These are phyloP conservation scores for Hyphopichia homilentoma DNA, from an alignment of 805 yeast genomes.

Conservation along the genomic window DNA sequence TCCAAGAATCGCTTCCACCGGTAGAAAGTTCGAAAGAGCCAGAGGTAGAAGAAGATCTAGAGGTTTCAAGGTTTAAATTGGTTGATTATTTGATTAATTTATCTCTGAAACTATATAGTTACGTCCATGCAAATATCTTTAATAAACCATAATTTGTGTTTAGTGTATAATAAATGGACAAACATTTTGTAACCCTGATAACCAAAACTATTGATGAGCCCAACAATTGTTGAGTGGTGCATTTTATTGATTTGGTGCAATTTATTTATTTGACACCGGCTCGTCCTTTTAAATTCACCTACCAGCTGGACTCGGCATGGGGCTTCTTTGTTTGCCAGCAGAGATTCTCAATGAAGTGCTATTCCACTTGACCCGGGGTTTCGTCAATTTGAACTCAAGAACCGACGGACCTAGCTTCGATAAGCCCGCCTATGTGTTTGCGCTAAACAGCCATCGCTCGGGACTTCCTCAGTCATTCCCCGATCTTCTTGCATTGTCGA, in stretches of 20 bases:
- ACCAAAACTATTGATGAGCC: no score
- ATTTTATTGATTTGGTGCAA: no score
- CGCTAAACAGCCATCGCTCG: no score
- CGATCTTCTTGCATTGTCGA: conserved; percentile 15
- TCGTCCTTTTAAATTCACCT: no score
- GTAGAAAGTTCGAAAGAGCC: conserved; percentile 99
- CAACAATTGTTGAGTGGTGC: no score
- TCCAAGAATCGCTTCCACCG: conserved; percentile 95
- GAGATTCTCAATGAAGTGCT: conserved; percentile 16
- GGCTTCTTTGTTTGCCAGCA: conserved; percentile 10
- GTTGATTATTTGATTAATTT: no score
- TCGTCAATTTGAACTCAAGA: conserved; percentile 2
- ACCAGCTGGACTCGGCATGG: no score
- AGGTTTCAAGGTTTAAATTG: conserved; percentile 98
- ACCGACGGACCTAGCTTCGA: conserved; percentile 6
- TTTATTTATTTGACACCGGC: no score
- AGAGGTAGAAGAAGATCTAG: conserved; percentile 99
- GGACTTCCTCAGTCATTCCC: no score
- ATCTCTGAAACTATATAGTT: no score
- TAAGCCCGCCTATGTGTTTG: no score
- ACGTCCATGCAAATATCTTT: background rate
- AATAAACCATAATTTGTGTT: conserved; percentile 6
- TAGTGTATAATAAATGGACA: conserved; percentile 9
- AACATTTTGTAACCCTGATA: background rate
- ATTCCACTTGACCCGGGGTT: conserved; percentile 9